Evolutionary conservation across 2,329 filamentous ascomycete genomes (phyloP).

Genomic region (Tolypocladium inflatum): DNA sequence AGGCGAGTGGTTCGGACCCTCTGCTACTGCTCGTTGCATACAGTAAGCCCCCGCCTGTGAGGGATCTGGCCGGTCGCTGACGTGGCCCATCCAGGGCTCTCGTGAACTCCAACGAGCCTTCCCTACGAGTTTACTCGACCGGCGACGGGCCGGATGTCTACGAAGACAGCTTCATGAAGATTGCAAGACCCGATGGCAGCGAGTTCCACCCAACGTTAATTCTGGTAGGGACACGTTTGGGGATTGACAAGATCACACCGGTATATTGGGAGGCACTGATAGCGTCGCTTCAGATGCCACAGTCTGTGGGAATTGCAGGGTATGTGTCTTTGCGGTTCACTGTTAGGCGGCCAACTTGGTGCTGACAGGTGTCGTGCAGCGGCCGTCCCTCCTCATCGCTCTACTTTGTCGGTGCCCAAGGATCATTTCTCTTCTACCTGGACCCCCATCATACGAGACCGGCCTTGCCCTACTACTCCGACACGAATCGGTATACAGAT

Average conservation of each 20-base stretch:
- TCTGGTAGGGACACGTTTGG: slow-evolving; percentile 77
- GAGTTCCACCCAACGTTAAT: slow-evolving; percentile 77
- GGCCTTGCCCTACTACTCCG: slow-evolving; percentile 53
- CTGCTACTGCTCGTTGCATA: slow-evolving; percentile 87
- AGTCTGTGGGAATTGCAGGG: slow-evolving; percentile 96
- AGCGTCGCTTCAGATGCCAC: slow-evolving; percentile 71
- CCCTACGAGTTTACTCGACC: slow-evolving; percentile 76
- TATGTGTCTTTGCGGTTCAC: slow-evolving; percentile 31
- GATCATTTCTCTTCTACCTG: slow-evolving; percentile 80
- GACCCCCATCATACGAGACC: slow-evolving; percentile 84
- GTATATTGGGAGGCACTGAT: slow-evolving; percentile 95
- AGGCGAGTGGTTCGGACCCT: slow-evolving; percentile 98
- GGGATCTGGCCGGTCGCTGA: background rate
- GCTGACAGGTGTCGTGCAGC: slow-evolving; percentile 31
- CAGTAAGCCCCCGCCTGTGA: slow-evolving; percentile 48
- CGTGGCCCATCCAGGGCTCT: slow-evolving; percentile 50
- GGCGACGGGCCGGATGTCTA: slow-evolving; percentile 89
- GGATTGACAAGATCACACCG: slow-evolving; percentile 88
- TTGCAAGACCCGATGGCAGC: slow-evolving; percentile 58
- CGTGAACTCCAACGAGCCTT: slow-evolving; percentile 53
- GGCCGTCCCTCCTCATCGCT: slow-evolving; percentile 84
- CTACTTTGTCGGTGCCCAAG: slow-evolving; percentile 53
- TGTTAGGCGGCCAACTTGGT: too few species aligned
- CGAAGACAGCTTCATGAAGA: slow-evolving; percentile 73
- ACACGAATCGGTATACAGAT: slow-evolving; percentile 48